Conservation (phyloP, 1,284 basidiomycete genomes). For the Rhodotorula sp. region DNA sequence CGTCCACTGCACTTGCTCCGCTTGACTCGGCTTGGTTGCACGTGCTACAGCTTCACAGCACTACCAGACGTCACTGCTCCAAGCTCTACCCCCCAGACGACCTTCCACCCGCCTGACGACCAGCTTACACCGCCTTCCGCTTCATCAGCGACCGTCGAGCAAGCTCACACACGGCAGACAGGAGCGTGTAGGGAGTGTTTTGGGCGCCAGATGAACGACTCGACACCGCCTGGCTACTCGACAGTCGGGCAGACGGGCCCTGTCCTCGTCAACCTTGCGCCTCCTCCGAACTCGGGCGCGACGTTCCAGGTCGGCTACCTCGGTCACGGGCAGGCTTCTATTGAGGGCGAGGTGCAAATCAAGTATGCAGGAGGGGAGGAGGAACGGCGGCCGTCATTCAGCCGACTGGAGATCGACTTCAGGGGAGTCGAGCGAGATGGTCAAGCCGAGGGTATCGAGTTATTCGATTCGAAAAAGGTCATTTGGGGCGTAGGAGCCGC, state of each 20-base stretch:
- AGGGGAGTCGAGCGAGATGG: slow-evolving; percentile 21
- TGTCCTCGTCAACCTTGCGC: slow-evolving; percentile 27
- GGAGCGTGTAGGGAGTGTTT: too few relatives aligned
- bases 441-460: slow-evolving; percentile 54
- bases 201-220: slow-evolving; percentile 8
- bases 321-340: slow-evolving; percentile 24
- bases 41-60: too few relatives aligned
- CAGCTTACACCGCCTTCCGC: too few relatives aligned
- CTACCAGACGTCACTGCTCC: too few relatives aligned
- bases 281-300: slow-evolving; percentile 3
- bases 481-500: slow-evolving; percentile 28
- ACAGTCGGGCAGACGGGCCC: neutral
- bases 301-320: slow-evolving; percentile 32
- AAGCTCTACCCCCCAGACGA: too few relatives aligned
- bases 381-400: neutral
- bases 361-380: slow-evolving; percentile 15
- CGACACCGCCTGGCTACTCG: slow-evolving; percentile 17
- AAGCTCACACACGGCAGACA: too few relatives aligned
- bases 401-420: slow-evolving; percentile 25
- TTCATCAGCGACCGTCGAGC: neutral
- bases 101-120: too few relatives aligned
- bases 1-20: neutral
- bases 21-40: neutral
- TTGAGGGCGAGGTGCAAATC: slow-evolving; percentile 37
- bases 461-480: slow-evolving; percentile 55